Evolutionary conservation across 2,329 filamentous ascomycete species (phyloP), one percentile per base, ranked within the genome.

Genomic region (Aureobasidium pullulans): DNA sequence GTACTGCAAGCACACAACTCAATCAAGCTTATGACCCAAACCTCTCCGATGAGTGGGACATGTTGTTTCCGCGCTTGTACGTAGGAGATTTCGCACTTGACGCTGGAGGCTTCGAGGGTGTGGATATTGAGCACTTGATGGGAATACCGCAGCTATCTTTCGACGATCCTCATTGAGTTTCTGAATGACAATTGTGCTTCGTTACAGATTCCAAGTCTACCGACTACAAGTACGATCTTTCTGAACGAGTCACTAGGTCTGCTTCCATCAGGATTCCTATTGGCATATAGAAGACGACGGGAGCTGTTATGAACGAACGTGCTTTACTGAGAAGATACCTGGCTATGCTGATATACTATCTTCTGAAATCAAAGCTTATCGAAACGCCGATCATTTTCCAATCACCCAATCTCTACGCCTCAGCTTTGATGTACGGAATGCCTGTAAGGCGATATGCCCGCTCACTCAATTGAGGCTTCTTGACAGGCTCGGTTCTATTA

Each of bases 391-490:
- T 23, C 23, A 23, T 23, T 23, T 23, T 23, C 23, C 23, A 23
- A 3, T 23, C 3, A 23, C 23, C 23, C 23, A 23, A 23, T 23
- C 23, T 23, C 23, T 36, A 40, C 15, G 42, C 42, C 34, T 52
- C 16, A 9, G 48, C 10, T 10, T 66, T 63, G 57, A 73, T 75
- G 60, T 79, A 80, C 10, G 77, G 76, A 61, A 80, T 77, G 2
- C 77, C 77, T 1, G 77, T 80, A 56, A 80, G 64, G 64, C 73
- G 77, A 64, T 74, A 77, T 1, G 72, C 73, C 28, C 75, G 63
- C 67, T 78, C 76, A 60, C 67, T 67, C 34, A 79, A 62, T 23
- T 68, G 60, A 0, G 74, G 71, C 61, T 76, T 73, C 47, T 75
- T 72, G 1, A 75, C 63, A 0, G 76, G 76, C 63, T 69, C 66